These are phyloP conservation scores for Fusarium sterilihyphosum DNA, from an alignment of 2,329 filamentous ascomycete species.

Conservation along the genomic window DNA sequence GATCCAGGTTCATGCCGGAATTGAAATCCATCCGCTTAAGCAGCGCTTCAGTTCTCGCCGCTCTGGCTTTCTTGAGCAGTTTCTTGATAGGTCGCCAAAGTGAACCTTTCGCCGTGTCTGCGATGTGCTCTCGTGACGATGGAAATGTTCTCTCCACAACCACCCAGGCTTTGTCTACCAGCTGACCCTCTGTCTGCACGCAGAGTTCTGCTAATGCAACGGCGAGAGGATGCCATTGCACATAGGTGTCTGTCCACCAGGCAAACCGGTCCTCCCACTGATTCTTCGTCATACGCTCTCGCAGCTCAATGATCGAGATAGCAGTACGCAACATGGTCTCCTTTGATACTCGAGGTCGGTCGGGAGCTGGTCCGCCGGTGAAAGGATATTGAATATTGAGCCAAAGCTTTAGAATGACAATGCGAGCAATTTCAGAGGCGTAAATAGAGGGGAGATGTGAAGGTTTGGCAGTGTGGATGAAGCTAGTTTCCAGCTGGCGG, in stretches of 20 bases:
- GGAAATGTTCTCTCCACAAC: slow-evolving; percentile 58
- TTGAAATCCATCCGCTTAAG: slow-evolving; percentile 41
- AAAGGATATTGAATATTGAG: slow-evolving; percentile 58
- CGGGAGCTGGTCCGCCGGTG: slow-evolving; percentile 44
- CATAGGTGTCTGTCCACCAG: slow-evolving; percentile 62
- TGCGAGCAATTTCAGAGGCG: slow-evolving; percentile 52
- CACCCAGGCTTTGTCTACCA: slow-evolving; percentile 61
- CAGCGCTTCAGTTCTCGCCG: slow-evolving; percentile 48
- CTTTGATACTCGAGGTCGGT: slow-evolving; percentile 48
- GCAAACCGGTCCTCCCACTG: slow-evolving; percentile 51
- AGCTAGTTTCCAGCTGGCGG: slow-evolving; percentile 51
- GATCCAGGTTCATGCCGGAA: background rate
- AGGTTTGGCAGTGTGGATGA: slow-evolving; percentile 50
- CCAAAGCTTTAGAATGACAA: slow-evolving; percentile 59
- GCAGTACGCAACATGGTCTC: slow-evolving; percentile 59
- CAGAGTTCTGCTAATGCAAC: slow-evolving; percentile 64
- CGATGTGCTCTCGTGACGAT: slow-evolving; percentile 56
- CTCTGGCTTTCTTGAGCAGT: slow-evolving; percentile 60
- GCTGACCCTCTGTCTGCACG: slow-evolving; percentile 55
- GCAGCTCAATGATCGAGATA: slow-evolving; percentile 57
- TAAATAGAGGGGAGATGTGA: slow-evolving; percentile 49
- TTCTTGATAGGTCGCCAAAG: slow-evolving; percentile 66
- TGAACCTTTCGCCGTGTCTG: slow-evolving; percentile 60
- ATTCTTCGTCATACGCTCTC: slow-evolving; percentile 46
- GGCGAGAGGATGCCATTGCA: slow-evolving; percentile 65